Percentiles rank a stretch among this genome's conserved stretches.
Conservation (phyloP, 1,284 basidiomycete genomes). For the Marasmius oreades region DNA sequence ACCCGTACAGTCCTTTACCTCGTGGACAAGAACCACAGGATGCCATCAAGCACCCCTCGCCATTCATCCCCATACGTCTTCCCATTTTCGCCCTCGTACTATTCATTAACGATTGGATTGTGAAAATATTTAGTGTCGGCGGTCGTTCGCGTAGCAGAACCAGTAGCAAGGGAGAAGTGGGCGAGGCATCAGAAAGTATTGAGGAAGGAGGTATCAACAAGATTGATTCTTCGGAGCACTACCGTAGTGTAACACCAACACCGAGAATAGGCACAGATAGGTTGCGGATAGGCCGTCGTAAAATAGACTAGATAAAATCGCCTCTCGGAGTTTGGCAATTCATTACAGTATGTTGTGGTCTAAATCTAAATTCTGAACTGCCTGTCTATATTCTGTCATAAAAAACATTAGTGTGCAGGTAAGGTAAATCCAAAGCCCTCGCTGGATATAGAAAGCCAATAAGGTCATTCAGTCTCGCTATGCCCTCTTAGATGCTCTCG, state of each 20-base stretch:
- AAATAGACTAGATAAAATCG: background rate
- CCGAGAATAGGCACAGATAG: slow-evolving; percentile 11
- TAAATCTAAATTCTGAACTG: background rate
- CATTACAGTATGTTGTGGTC: no score
- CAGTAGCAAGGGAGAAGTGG: slow-evolving; percentile 23
- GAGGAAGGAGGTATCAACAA: slow-evolving; percentile 45
- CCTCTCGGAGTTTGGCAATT: no score
- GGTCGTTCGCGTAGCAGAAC: slow-evolving; percentile 27
- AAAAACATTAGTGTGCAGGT: background rate
- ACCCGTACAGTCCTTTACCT: slow-evolving; percentile 64
- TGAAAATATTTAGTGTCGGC: slow-evolving; percentile 58
- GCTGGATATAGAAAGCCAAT: background rate
- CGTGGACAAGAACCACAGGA: slow-evolving; percentile 31
- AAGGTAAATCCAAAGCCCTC: background rate
- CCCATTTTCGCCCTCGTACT: slow-evolving; percentile 72
- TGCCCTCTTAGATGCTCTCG: slow-evolving; percentile 22
- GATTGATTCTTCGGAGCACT: slow-evolving; percentile 12
- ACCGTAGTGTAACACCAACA: slow-evolving; percentile 1
- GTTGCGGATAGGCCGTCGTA: slow-evolving; percentile 20
- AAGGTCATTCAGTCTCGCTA: no score
- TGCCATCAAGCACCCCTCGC: slow-evolving; percentile 58
- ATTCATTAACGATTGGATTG: slow-evolving; percentile 69
- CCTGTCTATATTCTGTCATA: background rate
- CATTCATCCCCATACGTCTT: slow-evolving; percentile 73
- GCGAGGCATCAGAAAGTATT: slow-evolving; percentile 45